Evolutionary conservation across 1,284 basidiomycete species (phyloP).

Genomic region (Boletellus dicymbophilus): DNA sequence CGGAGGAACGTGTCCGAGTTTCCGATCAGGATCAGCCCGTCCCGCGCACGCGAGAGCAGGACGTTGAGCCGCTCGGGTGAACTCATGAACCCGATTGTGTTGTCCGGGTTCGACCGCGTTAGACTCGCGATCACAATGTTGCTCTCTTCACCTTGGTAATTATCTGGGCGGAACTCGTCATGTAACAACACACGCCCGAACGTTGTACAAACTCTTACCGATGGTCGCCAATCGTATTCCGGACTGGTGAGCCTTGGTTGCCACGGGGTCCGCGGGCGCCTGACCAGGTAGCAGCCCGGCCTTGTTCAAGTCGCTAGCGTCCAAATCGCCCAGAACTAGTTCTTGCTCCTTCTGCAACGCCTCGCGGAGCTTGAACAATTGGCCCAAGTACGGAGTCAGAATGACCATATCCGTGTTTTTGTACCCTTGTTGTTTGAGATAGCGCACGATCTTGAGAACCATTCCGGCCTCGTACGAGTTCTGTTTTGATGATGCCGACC

Average conservation of each 20-base stretch:
- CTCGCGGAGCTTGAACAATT: slow-evolving; percentile 51
- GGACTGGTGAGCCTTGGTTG: slow-evolving; percentile 37
- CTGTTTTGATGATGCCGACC: slow-evolving; percentile 56
- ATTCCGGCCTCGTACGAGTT: slow-evolving; percentile 60
- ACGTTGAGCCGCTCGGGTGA: slow-evolving; percentile 69
- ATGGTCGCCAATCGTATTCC: slow-evolving; percentile 60
- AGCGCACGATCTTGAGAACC: slow-evolving; percentile 64
- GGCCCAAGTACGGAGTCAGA: slow-evolving; percentile 68
- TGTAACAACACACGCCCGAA: background rate
- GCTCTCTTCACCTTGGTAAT: slow-evolving; percentile 71
- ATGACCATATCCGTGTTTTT: slow-evolving; percentile 57
- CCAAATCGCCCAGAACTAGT: slow-evolving; percentile 62
- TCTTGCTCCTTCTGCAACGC: slow-evolving; percentile 51
- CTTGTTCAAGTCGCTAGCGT: slow-evolving; percentile 54
- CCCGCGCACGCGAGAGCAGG: slow-evolving; percentile 61
- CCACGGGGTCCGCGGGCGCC: slow-evolving; percentile 31
- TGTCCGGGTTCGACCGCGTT: slow-evolving; percentile 53
- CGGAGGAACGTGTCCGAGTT: slow-evolving; percentile 58
- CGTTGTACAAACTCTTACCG: slow-evolving; percentile 37
- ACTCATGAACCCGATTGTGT: slow-evolving; percentile 67
- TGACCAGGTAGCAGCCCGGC: slow-evolving; percentile 50
- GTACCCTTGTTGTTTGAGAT: slow-evolving; percentile 69
- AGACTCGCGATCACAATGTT: slow-evolving; percentile 64
- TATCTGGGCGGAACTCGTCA: slow-evolving; percentile 43
- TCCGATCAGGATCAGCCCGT: slow-evolving; percentile 64